Base-by-base conservation (phyloP, 345 rosid species). In the Citropsis articulata region DNA sequence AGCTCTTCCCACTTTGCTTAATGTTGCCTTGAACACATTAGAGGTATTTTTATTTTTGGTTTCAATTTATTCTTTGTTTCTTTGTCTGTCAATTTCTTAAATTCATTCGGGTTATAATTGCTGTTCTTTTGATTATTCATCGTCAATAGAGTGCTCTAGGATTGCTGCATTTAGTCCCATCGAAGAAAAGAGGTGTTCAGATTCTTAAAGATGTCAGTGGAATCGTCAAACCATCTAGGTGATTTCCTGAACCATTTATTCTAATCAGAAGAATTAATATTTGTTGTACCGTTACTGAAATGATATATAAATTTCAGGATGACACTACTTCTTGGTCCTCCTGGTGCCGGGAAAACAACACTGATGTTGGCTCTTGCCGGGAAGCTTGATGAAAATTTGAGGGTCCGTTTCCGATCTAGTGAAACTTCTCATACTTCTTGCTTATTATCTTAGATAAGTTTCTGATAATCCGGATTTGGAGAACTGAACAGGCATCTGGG, bases 1-100 rank as follows among this genome's bases (percentile, higher is more conserved):
- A 90, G 98, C 98, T 0, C 91, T 92, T 78, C 97, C 98, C 9
- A 93, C 97, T 76, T 85, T 93, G 80, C 71, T 86, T 61, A 93
- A 93, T 78, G 89, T 76, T 61, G 82, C 93, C 65, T 75, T 93
- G 57, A 95, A 93, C 61, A 68, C 89, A 1, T 60, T 93, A 5
- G 98, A 95, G 97, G 98, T 93, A 79, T 3, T 35, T 0, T 6
- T 21, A 1, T 25, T 71, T 7, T 6, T 22, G n/a, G 2, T 35
- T 66, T 21, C 10, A 4, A 6, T 63, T 28, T 19, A 30, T 30
- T 63, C 31, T 25, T 13, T 4, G 31, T 13, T 13, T 63, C 25
- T 12, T 28, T 27, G 2, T 70, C 57, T 53, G 57, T 53, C 57
- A 53, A 53, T 53, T 53, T 53, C 8, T 53, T 53, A 53, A 53